Percentiles rank a stretch among this genome's conserved stretches.
Conservation (phyloP, 73 alveolate genomes). For the Vitrella brassicaformis region DNA sequence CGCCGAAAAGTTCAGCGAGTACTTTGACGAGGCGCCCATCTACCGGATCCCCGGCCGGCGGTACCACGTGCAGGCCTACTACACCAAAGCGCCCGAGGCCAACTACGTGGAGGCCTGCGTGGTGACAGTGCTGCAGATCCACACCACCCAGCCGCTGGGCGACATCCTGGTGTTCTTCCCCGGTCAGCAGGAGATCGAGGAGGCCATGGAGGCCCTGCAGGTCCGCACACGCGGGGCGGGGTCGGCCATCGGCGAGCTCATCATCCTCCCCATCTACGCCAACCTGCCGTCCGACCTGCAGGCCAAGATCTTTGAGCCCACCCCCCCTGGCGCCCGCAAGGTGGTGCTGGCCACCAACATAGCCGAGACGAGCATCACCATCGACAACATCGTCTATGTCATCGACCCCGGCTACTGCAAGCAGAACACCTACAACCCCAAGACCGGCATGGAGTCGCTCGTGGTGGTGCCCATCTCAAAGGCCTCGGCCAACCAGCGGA, state of each 20-base stretch:
- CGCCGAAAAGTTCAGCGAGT: constrained; percentile 87
- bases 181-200: constrained; percentile 98
- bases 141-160: constrained; percentile 93
- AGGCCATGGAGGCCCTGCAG: constrained; percentile 72
- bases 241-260: constrained; percentile 80
- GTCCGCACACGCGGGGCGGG: constrained; percentile 86
- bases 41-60: constrained; percentile 90
- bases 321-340: constrained; percentile 91
- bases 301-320: constrained; percentile 95
- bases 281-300: constrained; percentile 96
- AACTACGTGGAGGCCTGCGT: constrained; percentile 97
- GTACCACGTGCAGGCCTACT: constrained; percentile 79
- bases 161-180: constrained; percentile 95
- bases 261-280: constrained; percentile 90
- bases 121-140: constrained; percentile 91
- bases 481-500: constrained; percentile 88
- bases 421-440: constrained; percentile 88
- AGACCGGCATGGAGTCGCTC: constrained; percentile 92
- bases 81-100: constrained; percentile 95
- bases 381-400: constrained; percentile 79
- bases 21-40: constrained; percentile 91
- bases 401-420: constrained; percentile 97
- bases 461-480: constrained; percentile 76
- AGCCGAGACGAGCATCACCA: constrained; percentile 89
- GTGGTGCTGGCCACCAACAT: constrained; percentile 78